Conservation (phyloP, 2,329 filamentous ascomycete species). For the Pseudopyrenochaeta lycopersici region DNA sequence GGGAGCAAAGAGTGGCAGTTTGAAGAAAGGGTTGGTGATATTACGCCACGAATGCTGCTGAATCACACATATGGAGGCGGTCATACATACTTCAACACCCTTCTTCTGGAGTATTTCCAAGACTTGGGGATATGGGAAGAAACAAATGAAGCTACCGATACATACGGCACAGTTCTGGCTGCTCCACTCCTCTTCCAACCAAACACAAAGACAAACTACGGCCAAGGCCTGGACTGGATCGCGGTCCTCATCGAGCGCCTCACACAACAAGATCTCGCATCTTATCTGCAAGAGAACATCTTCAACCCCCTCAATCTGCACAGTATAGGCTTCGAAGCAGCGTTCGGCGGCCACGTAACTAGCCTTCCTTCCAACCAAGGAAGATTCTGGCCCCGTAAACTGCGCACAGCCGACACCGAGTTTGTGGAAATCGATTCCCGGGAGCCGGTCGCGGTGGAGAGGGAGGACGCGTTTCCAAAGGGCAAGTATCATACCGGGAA, state of each 20-base stretch:
- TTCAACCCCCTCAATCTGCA: conserved; percentile 24
- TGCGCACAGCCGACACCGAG: conserved; percentile 57
- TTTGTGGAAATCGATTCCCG: conserved; percentile 16
- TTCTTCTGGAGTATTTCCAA: conserved; percentile 40
- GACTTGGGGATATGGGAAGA: conserved; percentile 13
- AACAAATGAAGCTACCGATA: conserved; percentile 22
- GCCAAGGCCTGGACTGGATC: conserved; percentile 61
- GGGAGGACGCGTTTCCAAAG: conserved; percentile 21
- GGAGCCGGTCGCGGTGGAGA: conserved; percentile 11
- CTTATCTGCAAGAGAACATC: conserved; percentile 25
- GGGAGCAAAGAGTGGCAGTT: conserved; percentile 19
- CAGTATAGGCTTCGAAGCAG: conserved; percentile 21
- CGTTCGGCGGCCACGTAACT: conserved; percentile 52
- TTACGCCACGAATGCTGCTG: conserved; percentile 51
- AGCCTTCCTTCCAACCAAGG: conserved; percentile 4
- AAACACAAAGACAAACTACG: conserved; percentile 61
- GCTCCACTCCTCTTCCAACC: conserved; percentile 48
- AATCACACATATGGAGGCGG: conserved; percentile 60
- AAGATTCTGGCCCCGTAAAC: conserved; percentile 61
- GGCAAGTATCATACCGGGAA: conserved; percentile 23
- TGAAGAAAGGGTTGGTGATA: conserved; percentile 16
- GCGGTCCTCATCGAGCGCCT: conserved; percentile 56
- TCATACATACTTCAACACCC: conserved; percentile 53
- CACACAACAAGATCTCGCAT: conserved; percentile 48
- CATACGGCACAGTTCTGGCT: conserved; percentile 17